Base-by-base conservation (phyloP, 306 rosid species). In the Acacia acuminata region DNA sequence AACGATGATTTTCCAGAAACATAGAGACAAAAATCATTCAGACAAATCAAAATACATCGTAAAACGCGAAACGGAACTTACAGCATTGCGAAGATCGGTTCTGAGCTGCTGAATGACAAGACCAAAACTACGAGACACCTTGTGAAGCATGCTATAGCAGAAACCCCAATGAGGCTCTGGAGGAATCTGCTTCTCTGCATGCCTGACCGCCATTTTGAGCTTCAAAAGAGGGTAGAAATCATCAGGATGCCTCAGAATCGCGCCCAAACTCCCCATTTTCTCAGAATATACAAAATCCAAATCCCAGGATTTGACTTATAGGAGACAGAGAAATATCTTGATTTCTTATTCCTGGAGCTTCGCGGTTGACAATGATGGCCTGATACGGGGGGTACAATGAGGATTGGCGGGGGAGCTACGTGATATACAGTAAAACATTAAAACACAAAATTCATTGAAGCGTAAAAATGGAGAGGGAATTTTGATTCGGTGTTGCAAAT, bases 161-260 rank as follows among this genome's bases (percentile, higher is more conserved):
- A 96, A 96, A 6, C 82, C 92, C 99, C 99, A 94, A 80, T 96
- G 99, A 17, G 99, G 93, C 82, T 92, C 92, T 0, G 86, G 64
- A 25, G 99, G 99, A 89, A 96, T 94, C 93, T 94, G 99, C 90
- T 92, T 96, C 86, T 90, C 99, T 40, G 96, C 91, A 17, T 88
- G 81, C 83, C 91, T 92, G 2, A 80, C 89, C 3, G 99, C 97
- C 82, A 88, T 87, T 71, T 96, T 94, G 53, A 96, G 94, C 87
- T 94, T 94, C 87, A 96, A 4, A 16, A 96, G 85, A 15, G 99
- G 94, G 79, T 86, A 96, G 0, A 94, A 72, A 51, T 96, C 99
- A 86, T 96, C 98, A 32, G 98, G 99, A 75, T 92, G 89, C 56
- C 77, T 92, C 94, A 92, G 77, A 82, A 94, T 73, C 78, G 98